Base-by-base conservation (phyloP, 2,329 filamentous ascomycete species). In the Colletotrichum sp. region DNA sequence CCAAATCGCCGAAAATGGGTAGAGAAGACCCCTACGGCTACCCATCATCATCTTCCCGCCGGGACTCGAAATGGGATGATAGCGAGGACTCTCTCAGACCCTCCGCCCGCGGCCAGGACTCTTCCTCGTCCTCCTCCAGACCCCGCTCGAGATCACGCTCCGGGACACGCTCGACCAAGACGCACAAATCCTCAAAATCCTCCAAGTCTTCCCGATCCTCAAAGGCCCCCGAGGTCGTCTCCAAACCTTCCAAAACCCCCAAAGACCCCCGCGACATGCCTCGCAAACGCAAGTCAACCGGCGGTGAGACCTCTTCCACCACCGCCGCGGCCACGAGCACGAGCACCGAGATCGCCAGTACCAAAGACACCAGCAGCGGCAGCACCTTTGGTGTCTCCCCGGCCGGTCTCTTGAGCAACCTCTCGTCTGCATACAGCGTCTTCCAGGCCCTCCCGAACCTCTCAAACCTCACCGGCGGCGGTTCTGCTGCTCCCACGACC, bases 381-480 rank as follows among this genome's bases (percentile, higher is more conserved):
- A 34, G 30, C 55, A 36, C 69, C 61, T 58, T 75, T 24, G 52
- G 34, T 8, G 66, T 75, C 70, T 68, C 69, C 1, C 73, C 73
- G 6, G 28, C 64, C 34, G 43, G 70, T 15, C 32, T 76, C 16
- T 48, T 76, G 21, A 73, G 21, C 65, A 73, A 73, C 70, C 43
- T 76, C 56, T 58, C 67, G 38, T 73, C 36, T 13, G 73, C 73
- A 43, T 76, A 56, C 64, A 56, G 30, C 30, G 73, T 65, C 43
- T 76, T 76, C 64, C 70, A 68, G 5, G 64, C 70, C 28, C 66
- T 76, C 26, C 73, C 62, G 15, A 64, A 67, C 43, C 56, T 76
- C 48, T 64, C 73, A n/a, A 64, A 64, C 43, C 56, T 76, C 48
- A 62, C 73, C 36, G n/a, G 55, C 34, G 55, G 26, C 43, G 28